Evolutionary conservation across 352 stramenopile genomes (phyloP).

Genomic region (Phytophthora cactorum): DNA sequence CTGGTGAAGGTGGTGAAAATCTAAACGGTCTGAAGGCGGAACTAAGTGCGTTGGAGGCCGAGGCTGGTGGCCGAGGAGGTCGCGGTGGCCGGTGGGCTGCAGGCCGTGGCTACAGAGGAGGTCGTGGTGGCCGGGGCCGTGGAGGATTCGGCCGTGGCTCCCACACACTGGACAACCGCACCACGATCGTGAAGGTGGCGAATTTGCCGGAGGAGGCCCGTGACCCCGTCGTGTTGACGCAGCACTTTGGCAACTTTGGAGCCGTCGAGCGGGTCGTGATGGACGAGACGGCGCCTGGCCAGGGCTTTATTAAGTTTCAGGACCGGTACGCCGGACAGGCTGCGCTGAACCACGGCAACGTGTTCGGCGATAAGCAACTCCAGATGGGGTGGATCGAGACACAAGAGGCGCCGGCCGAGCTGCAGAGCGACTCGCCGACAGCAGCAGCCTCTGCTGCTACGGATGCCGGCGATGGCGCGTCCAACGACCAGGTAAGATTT

Average conservation of each 20-base stretch:
- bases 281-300: constrained; percentile 45
- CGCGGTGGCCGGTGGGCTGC: constrained; percentile 46
- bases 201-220: constrained; percentile 80
- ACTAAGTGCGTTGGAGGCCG: constrained; percentile 67
- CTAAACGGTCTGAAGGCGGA: constrained; percentile 68
- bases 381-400: constrained; percentile 72
- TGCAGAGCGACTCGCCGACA: constrained; percentile 37
- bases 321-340: constrained; percentile 80
- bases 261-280: constrained; percentile 78
- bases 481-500: constrained; percentile 37
- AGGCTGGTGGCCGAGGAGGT: constrained; percentile 45
- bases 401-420: constrained; percentile 54
- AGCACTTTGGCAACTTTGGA: constrained; percentile 91
- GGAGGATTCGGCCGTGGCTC: constrained; percentile 54
- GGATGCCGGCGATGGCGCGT: constrained; percentile 5
- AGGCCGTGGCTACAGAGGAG: constrained; percentile 56
- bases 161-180: constrained; percentile 85
- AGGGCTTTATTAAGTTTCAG: constrained; percentile 86
- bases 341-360: constrained; percentile 61
- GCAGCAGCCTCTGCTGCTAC: constrained; percentile 19
- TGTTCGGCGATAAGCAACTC: constrained; percentile 66
- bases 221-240: constrained; percentile 76
- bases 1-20: constrained; percentile 33
- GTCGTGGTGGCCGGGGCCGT: constrained; percentile 55
- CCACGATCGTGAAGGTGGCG: constrained; percentile 81